Evolutionary conservation across 2,329 filamentous ascomycete genomes (phyloP), one percentile per base, ranked within the genome.

Genomic region (Aspergillaceae sp.): DNA sequence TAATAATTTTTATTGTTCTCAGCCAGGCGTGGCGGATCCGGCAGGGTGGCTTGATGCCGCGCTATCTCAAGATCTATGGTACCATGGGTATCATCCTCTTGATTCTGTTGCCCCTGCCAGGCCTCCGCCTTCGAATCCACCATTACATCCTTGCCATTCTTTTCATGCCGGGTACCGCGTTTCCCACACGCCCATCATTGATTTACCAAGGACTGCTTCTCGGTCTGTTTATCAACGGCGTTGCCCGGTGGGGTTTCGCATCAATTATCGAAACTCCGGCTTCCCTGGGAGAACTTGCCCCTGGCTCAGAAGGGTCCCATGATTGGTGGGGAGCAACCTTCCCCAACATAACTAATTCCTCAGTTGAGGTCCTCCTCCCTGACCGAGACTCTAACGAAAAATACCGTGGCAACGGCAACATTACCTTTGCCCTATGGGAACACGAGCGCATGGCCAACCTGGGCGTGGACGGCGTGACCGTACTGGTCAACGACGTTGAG

Each of bases 221-320:
- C 5, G 92, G 92, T 0, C 76, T 97, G 0, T 97, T 96, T 65
- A 83, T 96, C 69, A 96, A 96, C 62, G 91, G 92, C 44, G 82
- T 94, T 49, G 91, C 90, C 3, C 79, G 91, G 38, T 97, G 92
- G 92, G 90, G 90, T 0, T 98, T 94, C 64, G 90, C 88, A 51
- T 78, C 85, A 1, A 80, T 98, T 41, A 77, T 98, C 10, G 84
- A 98, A 67, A 97, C 92, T 0, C 80, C 86, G 0, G 76, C 68
- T 0, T 81, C 82, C 1, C 69, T 98, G 27, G 74, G 78, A 7
- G 74, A 76, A 67, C 41, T 73, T 59, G 47, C 62, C 58, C 41
- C 67, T 67, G 43, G 76, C 5, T 66, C 72, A 9, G 60, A 64
- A 36, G 68, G 68, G 19, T 55, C 58, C 29, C 68, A 69, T 47